Evolutionary conservation across 441 rosid genomes (phyloP).

Genomic region (Raphanus hybrid): DNA sequence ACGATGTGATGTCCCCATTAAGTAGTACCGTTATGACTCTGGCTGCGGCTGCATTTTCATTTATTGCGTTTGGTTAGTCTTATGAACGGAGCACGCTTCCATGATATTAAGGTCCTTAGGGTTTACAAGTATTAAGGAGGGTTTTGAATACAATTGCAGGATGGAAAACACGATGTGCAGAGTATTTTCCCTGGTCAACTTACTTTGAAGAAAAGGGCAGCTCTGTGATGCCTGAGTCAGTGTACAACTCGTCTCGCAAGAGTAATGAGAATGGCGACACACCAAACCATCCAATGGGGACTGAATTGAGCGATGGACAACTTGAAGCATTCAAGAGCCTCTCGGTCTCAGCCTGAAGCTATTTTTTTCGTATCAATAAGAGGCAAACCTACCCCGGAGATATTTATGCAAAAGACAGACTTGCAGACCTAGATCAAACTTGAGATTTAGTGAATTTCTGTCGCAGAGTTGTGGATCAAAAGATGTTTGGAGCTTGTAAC

Average conservation of each 20-base stretch:
- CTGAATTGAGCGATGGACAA: slow-evolving; percentile 69
- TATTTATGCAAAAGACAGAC: slow-evolving; percentile 14
- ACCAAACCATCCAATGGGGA: slow-evolving; percentile 47
- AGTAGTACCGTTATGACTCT: background rate
- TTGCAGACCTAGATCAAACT: slow-evolving; percentile 18
- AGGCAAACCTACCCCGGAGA: slow-evolving; percentile 26
- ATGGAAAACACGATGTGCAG: slow-evolving; percentile 83
- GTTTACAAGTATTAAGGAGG: background rate
- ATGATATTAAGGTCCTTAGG: slow-evolving; percentile 16
- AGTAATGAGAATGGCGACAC: slow-evolving; percentile 63
- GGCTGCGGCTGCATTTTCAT: background rate
- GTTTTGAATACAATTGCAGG: slow-evolving; percentile 53
- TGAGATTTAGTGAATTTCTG: slow-evolving; percentile 7
- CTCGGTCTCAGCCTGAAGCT: slow-evolving; percentile 50
- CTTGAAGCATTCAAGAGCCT: slow-evolving; percentile 78
- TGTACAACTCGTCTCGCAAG: slow-evolving; percentile 50
- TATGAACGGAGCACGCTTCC: background rate
- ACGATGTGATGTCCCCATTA: slow-evolving; percentile 6
- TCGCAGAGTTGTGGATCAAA: slow-evolving; percentile 28
- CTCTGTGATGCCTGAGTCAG: slow-evolving; percentile 61
- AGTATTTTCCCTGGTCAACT: slow-evolving; percentile 77
- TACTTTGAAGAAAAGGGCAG: slow-evolving; percentile 79
- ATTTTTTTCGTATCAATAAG: slow-evolving; percentile 21
- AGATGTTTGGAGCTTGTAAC: background rate
- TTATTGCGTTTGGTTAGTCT: slow-evolving; percentile 14